These are phyloP conservation scores for Teunomyces atbi DNA, from an alignment of 805 yeast species.

Conservation along the genomic window DNA sequence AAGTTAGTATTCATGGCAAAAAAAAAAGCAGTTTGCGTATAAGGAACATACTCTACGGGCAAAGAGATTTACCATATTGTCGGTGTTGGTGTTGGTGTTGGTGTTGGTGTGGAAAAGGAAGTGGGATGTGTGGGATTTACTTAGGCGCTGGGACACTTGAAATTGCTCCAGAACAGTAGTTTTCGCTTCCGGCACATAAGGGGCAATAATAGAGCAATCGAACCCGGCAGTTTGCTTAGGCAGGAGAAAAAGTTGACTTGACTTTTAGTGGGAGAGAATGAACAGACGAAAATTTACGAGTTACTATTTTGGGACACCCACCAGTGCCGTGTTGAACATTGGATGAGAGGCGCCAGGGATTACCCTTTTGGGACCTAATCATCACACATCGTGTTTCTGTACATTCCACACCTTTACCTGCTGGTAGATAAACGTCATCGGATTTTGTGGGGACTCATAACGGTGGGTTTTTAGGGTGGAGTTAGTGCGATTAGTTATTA, in stretches of 20 bases:
- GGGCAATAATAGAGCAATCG: not conserved
- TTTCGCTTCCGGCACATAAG: not conserved
- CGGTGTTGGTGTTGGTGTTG: too few relatives aligned
- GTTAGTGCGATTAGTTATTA: too few relatives aligned
- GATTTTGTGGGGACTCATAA: not conserved
- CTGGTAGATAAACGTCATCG: not conserved
- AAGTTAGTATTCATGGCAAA: constrained; percentile 6
- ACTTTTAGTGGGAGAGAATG: not conserved
- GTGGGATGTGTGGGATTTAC: not conserved
- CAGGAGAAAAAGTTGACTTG: too few relatives aligned
- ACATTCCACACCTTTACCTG: not conserved
- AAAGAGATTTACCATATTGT: constrained; percentile 6
- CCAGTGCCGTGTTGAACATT: not conserved
- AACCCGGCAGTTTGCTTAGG: not conserved
- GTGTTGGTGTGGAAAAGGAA: not conserved
- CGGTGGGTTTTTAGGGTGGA: too few relatives aligned
- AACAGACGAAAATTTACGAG: constrained; percentile 1
- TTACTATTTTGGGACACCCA: not conserved
- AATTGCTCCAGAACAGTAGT: not conserved
- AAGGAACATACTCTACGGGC: constrained; percentile 2
- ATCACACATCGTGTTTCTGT: not conserved
- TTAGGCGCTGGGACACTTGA: not conserved
- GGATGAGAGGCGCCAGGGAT: not conserved
- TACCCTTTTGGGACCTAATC: not conserved
- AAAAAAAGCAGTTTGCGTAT: not conserved